phyloP scores from a whole-genome alignment of 352 stramenopile species.

The Hyaloperonospora brassicae region DNA sequence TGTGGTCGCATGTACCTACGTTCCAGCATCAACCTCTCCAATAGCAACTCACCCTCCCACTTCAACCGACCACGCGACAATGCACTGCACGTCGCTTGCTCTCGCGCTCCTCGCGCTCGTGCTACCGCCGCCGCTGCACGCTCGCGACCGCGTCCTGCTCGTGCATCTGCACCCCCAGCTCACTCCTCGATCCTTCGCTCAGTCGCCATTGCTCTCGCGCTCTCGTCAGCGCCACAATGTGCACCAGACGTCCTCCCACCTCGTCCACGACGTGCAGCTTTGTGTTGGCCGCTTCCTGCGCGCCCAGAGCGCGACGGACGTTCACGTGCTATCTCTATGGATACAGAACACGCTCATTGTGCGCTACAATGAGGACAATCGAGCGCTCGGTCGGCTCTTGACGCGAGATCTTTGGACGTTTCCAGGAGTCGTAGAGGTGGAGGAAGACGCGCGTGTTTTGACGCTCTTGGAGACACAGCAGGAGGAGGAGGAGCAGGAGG shows the following conservation, averaged over 20 bases:
- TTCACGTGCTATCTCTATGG: conserved; percentile 34
- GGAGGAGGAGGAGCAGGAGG: conserved; percentile 3
- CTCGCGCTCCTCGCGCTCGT: conserved; percentile 15
- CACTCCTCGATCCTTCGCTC: conserved; percentile 1
- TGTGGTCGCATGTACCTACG: no score
- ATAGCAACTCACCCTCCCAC: conserved; percentile 10
- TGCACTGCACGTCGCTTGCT: conserved; percentile 2
- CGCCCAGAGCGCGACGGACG: conserved; percentile 6
- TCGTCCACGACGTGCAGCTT: conserved; percentile 17
- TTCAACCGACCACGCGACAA: conserved; percentile 11
- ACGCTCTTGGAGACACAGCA: conserved; percentile 15
- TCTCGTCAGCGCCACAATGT: conserved; percentile 19
- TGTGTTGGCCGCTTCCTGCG: conserved; percentile 22
- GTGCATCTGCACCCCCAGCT: conserved; percentile 37
- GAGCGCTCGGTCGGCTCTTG: conserved; percentile 15
- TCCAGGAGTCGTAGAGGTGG: conserved; percentile 35
- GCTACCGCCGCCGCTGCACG: conserved; percentile 11
- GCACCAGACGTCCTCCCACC: conserved; percentile 8
- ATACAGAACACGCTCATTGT: conserved; percentile 55
- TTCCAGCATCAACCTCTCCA: no score
- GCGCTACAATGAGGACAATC: conserved; percentile 7
- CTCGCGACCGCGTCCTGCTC: conserved; percentile 18
- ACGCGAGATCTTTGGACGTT: conserved; percentile 22
- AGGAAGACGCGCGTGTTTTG: conserved; percentile 29
- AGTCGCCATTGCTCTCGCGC: conserved; percentile 5